A percentile compares a stretch with the other conserved stretches of the same genome.
Evolutionary conservation across 2,329 filamentous ascomycete species (phyloP).

Genomic region (Rhinocladiella similis): DNA sequence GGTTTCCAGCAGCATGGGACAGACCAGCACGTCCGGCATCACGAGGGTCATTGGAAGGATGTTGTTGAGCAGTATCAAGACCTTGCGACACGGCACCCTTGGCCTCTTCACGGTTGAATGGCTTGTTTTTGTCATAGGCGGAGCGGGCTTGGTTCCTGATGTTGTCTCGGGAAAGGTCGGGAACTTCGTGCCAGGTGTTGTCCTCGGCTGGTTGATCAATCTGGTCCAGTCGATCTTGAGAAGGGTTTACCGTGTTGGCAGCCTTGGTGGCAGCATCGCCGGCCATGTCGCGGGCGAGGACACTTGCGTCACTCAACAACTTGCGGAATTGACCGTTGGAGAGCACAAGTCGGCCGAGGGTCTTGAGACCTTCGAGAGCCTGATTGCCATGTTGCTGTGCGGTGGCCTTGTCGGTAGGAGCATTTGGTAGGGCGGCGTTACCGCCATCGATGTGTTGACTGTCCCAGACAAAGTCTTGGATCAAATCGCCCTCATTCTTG

Average conservation of each 20-base stretch:
- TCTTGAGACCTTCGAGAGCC: conserved; percentile 80
- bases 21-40: conserved; percentile 39
- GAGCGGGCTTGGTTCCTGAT: conserved; percentile 68
- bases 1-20: conserved; percentile 36
- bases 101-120: conserved; percentile 58
- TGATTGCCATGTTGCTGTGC: conserved; percentile 82
- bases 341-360: conserved; percentile 82
- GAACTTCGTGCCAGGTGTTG: conserved; percentile 90
- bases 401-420: conserved; percentile 71
- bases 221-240: conserved; percentile 71
- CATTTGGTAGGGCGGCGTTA: conserved; percentile 61
- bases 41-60: conserved; percentile 27
- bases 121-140: conserved; percentile 57
- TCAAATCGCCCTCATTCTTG: conserved; percentile 91
- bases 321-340: conserved; percentile 97
- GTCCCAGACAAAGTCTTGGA: conserved; percentile 98
- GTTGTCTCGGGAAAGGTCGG: conserved; percentile 69
- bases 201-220: conserved; percentile 84
- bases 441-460: conserved; percentile 69
- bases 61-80: conserved; percentile 53
- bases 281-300: conserved; percentile 85
- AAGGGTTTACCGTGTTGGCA: conserved; percentile 72
- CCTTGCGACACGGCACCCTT: conserved; percentile 61
- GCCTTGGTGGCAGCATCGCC: conserved; percentile 84
- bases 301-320: conserved; percentile 76